Conservation (phyloP, 805 yeast species). For the Clavispora asparagi region DNA sequence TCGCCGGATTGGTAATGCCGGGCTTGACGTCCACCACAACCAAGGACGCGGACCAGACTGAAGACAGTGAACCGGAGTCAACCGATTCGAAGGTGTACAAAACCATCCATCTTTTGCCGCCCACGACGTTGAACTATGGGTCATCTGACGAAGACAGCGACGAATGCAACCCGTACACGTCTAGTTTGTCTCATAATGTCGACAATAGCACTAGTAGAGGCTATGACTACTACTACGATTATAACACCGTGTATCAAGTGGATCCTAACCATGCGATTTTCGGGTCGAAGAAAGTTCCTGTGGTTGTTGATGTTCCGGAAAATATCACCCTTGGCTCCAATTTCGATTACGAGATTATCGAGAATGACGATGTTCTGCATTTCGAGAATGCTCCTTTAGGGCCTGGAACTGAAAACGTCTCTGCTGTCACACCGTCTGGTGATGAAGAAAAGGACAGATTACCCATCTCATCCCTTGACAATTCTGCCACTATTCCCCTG, state of each 20-base stretch:
- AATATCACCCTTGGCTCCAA: conserved; percentile 38
- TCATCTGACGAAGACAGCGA: conserved; percentile 59
- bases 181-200: conserved; percentile 66
- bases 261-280: conserved; percentile 41
- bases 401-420: background rate
- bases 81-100: conserved; percentile 30
- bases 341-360: conserved; percentile 33
- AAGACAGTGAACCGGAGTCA: conserved; percentile 27
- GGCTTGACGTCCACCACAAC: conserved; percentile 11
- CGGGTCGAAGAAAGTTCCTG: conserved; percentile 27
- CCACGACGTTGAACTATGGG: conserved; percentile 79
- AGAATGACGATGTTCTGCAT: conserved; percentile 16
- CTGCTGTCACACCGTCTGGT: background rate
- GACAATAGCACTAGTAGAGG: conserved; percentile 60
- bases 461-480: conserved; percentile 16
- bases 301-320: conserved; percentile 44
- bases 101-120: conserved; percentile 76
- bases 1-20: conserved; percentile 11
- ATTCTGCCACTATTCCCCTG: conserved; percentile 8
- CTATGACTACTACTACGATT: conserved; percentile 73
- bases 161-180: conserved; percentile 45
- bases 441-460: conserved; percentile 8
- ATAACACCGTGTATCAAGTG: conserved; percentile 67
- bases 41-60: conserved; percentile 10
- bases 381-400: conserved; percentile 1